Base-by-base conservation (phyloP, 495 filamentous ascomycete genomes). In the Barbatosphaeria neglecta region DNA sequence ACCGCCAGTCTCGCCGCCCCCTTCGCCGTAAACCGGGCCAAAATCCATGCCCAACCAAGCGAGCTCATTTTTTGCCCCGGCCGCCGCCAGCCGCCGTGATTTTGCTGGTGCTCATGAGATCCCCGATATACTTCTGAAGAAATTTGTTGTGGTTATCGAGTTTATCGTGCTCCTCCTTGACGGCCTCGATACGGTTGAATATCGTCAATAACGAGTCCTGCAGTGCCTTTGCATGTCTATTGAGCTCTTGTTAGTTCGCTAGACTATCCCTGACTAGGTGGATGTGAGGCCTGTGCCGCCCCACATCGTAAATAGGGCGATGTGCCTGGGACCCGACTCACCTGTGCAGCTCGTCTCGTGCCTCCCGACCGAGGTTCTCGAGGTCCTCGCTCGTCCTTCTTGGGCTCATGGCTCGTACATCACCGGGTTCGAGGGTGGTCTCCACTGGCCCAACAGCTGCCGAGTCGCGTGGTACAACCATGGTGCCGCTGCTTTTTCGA, bases 131-230 rank as follows among this genome's bases (percentile, higher is more conserved):
- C 58, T 90, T 86, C 59, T 97, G 93, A 11, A 98, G 66, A 54
- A 95, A 95, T 56, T 83, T 87, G 72, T 98, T 98, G 57, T 95
- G 84, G 54, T 74, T 86, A 62, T 97, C 90, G 23, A 98, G 75
- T 64, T 94, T 94, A 64, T 95, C 84, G 58, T 96, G 87, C 60
- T 96, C 90, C 47, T 83, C 81, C 63, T 86, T 85, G 43, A 97
- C 90, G n/a, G 81, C 83, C 55, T 97, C 92, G 58, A 97, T 90
- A 28, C 87, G 81, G 61, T 95, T 86, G 47, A 95, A 86, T 16
- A 97, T 78, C 42, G 82, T 87, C 38, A 90, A 70, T 23, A 98
- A 77, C 42, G 86, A 90, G 41, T 86, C 82, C 62, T 98, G 92
- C 42, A 97, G 74, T 41, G 76, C 76, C 62, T 84, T 83, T 41